These are phyloP conservation scores for Aphanomyces stellatus DNA, from an alignment of 352 stramenopile genomes.

Conservation along the genomic window DNA sequence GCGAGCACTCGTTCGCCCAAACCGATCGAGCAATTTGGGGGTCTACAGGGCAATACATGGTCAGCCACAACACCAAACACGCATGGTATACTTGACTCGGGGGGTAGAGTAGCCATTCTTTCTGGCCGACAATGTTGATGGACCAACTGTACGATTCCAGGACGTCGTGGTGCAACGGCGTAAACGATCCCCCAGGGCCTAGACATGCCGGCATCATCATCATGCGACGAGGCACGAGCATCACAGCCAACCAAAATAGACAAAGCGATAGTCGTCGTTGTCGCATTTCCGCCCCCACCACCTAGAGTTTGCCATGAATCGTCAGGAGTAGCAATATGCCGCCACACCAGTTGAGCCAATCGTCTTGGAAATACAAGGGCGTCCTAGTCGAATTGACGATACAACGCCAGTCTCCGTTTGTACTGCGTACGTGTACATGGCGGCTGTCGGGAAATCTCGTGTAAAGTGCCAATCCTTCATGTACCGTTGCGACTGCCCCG, in stretches of 20 bases:
- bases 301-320: too few species aligned
- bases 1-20: constrained; percentile 43
- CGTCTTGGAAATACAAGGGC: constrained; percentile 78
- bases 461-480: constrained; percentile 85
- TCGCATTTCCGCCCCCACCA: constrained; percentile 67
- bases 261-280: constrained; percentile 89
- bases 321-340: too few species aligned
- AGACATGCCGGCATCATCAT: neutral
- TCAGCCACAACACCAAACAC: too few species aligned
- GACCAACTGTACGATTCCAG: constrained; percentile 96
- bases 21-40: constrained; percentile 63
- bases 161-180: constrained; percentile 93
- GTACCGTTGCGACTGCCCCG: constrained; percentile 41
- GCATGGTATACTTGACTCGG: constrained; percentile 58
- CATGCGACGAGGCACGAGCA: neutral
- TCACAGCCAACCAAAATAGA: constrained; percentile 86
- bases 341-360: constrained; percentile 88
- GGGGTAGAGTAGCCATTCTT: constrained; percentile 89
- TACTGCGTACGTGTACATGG: constrained; percentile 44
- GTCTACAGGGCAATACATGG: too few species aligned
- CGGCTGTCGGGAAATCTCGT: constrained; percentile 33
- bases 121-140: constrained; percentile 92
- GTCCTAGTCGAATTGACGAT: constrained; percentile 43
- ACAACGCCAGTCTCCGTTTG: constrained; percentile 23
- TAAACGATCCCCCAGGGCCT: constrained; percentile 85